phyloP scores from a whole-genome alignment of 2,329 filamentous ascomycete genomes.

The Colletotrichum sp. region DNA sequence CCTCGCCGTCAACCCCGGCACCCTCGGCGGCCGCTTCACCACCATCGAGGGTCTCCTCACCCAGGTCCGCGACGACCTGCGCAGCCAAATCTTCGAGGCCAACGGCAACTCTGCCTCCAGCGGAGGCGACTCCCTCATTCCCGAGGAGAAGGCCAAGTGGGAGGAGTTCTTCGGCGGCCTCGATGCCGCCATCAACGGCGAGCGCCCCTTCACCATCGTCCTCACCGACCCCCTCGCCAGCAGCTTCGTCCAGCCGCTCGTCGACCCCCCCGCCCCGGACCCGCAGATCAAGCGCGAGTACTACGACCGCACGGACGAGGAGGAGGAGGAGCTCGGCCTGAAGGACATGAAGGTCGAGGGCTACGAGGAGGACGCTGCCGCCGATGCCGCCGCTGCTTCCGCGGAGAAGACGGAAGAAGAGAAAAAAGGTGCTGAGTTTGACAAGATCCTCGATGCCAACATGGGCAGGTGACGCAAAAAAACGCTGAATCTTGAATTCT shows the following conservation, averaged over 20 bases:
- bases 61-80: constrained; percentile 89
- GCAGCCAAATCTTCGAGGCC: constrained; percentile 83
- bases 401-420: constrained; percentile 9
- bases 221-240: constrained; percentile 88
- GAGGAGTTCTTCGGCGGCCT: constrained; percentile 79
- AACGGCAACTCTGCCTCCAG: constrained; percentile 64
- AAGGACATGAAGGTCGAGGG: constrained; percentile 92
- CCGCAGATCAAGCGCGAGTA: constrained; percentile 81
- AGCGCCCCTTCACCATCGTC: constrained; percentile 80
- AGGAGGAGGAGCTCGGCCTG: constrained; percentile 91
- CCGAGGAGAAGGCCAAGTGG: constrained; percentile 75
- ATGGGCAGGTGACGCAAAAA: constrained; percentile 5
- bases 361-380: constrained; percentile 67
- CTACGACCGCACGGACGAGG: constrained; percentile 87
- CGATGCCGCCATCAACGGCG: constrained; percentile 78
- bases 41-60: constrained; percentile 94
- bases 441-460: constrained; percentile 20
- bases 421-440: constrained; percentile 19
- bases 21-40: constrained; percentile 93
- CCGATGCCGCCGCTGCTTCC: not conserved
- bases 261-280: constrained; percentile 72
- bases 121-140: constrained; percentile 80
- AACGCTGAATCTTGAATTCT: not conserved
- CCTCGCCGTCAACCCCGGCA: constrained; percentile 89
- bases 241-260: constrained; percentile 92